Evolutionary conservation across 371 early-diverging fungal genomes (phyloP).

Genomic region (Mucor piriformis): DNA sequence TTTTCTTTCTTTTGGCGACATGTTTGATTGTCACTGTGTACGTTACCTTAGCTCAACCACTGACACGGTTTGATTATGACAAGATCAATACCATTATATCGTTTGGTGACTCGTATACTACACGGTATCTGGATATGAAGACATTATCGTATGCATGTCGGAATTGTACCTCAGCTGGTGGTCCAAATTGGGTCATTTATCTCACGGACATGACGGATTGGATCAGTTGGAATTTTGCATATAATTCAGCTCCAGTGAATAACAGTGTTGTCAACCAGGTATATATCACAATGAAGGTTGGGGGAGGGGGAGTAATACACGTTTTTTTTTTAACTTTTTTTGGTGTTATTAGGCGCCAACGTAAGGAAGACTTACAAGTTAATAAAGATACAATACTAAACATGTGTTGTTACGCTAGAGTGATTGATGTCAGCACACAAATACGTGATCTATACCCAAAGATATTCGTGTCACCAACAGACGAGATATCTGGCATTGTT

Average conservation of each 20-base stretch:
- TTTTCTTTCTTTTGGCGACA: conserved; percentile 1
- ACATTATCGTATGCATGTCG: conserved; percentile 32
- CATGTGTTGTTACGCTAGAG: conserved; percentile 4
- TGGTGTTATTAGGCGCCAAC: conserved; percentile 7
- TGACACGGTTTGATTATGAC: conserved; percentile 13
- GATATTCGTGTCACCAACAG: conserved; percentile 19
- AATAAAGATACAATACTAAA: background rate
- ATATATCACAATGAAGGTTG: too few species aligned
- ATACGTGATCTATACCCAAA: conserved; percentile 30
- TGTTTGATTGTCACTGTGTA: background rate
- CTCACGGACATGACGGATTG: conserved; percentile 23
- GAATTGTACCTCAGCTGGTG: conserved; percentile 43
- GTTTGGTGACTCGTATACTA: conserved; percentile 49
- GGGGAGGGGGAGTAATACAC: background rate
- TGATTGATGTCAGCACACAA: conserved; percentile 39
- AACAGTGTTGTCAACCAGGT: conserved; percentile 37
- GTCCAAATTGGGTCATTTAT: conserved; percentile 46
- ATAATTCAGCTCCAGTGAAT: conserved; percentile 40
- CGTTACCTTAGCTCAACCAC: background rate
- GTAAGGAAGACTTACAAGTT: background rate
- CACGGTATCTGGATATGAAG: conserved; percentile 30
- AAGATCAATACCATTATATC: conserved; percentile 32
- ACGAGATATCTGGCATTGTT: conserved; percentile 5
- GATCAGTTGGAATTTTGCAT: conserved; percentile 43
- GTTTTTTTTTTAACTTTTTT: background rate